Conservation (phyloP, 441 rosid species). For the Erodium texanum region DNA sequence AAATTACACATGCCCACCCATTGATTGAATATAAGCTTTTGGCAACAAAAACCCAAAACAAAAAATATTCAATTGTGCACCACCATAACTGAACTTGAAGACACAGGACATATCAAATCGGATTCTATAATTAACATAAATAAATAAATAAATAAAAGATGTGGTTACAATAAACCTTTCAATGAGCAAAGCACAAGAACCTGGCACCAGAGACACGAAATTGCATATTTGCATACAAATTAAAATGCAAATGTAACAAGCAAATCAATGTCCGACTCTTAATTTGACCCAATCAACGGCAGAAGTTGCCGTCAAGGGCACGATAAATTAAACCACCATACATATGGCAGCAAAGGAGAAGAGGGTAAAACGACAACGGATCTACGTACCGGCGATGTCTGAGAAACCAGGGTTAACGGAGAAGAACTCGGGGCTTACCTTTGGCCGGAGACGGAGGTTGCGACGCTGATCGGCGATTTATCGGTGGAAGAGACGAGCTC, state of each 20-base stretch:
- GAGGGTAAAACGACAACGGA: background rate
- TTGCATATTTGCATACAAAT: too few species aligned
- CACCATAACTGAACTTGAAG: too few species aligned
- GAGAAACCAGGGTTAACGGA: background rate
- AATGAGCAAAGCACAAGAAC: background rate
- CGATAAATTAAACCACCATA: background rate
- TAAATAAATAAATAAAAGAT: background rate
- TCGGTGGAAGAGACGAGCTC: background rate
- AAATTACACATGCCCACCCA: background rate
- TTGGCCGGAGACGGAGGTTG: slow-evolving; percentile 2
- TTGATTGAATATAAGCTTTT: background rate
- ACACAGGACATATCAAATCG: background rate
- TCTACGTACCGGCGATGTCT: background rate
- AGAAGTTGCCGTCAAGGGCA: background rate
- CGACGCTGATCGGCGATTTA: background rate
- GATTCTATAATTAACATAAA: background rate
- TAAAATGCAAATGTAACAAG: background rate
- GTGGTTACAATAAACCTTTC: background rate
- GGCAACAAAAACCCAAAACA: background rate
- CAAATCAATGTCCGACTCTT: background rate
- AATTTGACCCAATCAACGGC: background rate
- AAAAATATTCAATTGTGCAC: background rate
- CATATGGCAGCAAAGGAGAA: background rate
- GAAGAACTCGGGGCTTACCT: background rate
- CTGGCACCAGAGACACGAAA: background rate